These are phyloP conservation scores for Apiotrichum sp. DNA, from an alignment of 1,284 basidiomycete genomes.

Conservation along the genomic window DNA sequence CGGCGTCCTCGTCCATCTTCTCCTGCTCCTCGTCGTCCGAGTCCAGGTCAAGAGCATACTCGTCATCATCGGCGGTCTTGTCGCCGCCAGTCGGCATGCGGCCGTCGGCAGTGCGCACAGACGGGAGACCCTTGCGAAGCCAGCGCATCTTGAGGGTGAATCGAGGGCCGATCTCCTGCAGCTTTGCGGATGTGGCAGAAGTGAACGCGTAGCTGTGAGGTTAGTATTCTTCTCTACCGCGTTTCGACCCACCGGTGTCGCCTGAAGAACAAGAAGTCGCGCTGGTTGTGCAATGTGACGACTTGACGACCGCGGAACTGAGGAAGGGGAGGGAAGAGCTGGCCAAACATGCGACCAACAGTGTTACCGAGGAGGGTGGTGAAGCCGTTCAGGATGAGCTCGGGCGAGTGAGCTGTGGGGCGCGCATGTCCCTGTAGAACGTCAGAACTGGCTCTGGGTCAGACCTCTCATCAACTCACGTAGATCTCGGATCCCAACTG, in stretches of 20 bases:
- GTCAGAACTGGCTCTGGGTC: not conserved
- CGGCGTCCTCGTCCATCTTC: constrained; percentile 41
- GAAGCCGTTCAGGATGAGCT: constrained; percentile 93
- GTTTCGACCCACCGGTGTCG: constrained; percentile 64
- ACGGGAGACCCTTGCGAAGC: constrained; percentile 80
- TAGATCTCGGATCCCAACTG: constrained; percentile 79
- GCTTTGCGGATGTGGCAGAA: constrained; percentile 78
- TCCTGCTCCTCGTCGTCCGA: constrained; percentile 32
- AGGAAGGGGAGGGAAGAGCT: constrained; percentile 88
- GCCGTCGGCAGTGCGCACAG: constrained; percentile 52
- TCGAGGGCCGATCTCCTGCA: constrained; percentile 97
- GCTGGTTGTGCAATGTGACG: constrained; percentile 93
- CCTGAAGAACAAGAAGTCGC: constrained; percentile 97
- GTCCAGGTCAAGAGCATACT: constrained; percentile 28
- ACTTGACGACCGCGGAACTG: constrained; percentile 96
- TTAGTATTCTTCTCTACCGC: not conserved
- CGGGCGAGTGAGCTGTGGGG: constrained; percentile 86
- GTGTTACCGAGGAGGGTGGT: constrained; percentile 88
- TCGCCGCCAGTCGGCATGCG: constrained; percentile 52
- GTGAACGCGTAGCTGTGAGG: constrained; percentile 77
- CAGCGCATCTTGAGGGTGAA: constrained; percentile 92
- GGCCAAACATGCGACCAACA: constrained; percentile 90
- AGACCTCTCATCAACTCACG: constrained; percentile 49
- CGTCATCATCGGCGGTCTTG: constrained; percentile 51
- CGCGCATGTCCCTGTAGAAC: constrained; percentile 75